phyloP scores from a whole-genome alignment of 495 filamentous ascomycete genomes.

The Annulohypoxylon stygium region DNA sequence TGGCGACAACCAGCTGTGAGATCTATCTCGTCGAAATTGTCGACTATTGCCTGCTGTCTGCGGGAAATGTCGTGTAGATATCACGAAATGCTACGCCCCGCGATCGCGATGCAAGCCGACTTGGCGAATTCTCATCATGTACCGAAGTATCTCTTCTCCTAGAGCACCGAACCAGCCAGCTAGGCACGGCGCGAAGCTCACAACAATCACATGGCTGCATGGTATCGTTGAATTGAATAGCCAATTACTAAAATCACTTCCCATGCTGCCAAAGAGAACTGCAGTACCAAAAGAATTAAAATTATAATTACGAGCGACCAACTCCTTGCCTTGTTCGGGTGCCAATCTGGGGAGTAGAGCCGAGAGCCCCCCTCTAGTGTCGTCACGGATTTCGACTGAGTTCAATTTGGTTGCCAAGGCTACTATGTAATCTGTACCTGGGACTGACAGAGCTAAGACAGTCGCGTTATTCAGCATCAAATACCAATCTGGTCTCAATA shows the following conservation, averaged over 20 bases:
- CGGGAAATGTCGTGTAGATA: conserved; percentile 31
- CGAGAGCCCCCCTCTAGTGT: conserved; percentile 37
- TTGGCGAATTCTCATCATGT: conserved; percentile 10
- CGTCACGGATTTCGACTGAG: conserved; percentile 18
- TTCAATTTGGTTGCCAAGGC: neutral
- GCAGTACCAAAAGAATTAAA: conserved; percentile 34
- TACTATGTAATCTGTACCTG: neutral
- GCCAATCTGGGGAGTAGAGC: conserved; percentile 46
- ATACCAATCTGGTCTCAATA: conserved; percentile 16
- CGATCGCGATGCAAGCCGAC: conserved; percentile 23
- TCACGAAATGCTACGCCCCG: conserved; percentile 28
- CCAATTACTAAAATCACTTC: conserved; percentile 32
- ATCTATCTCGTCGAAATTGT: conserved; percentile 22
- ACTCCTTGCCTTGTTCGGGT: conserved; percentile 35
- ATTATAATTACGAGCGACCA: conserved; percentile 46
- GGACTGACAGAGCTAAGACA: conserved; percentile 13
- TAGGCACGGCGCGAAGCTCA: conserved; percentile 25
- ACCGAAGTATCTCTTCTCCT: neutral
- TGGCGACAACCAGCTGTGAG: conserved; percentile 14
- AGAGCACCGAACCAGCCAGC: conserved; percentile 4
- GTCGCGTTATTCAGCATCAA: conserved; percentile 16
- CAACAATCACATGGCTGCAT: conserved; percentile 40
- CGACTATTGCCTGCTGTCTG: conserved; percentile 20
- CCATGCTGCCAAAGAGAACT: conserved; percentile 22
- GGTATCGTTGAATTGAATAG: conserved; percentile 28